Base-by-base conservation (phyloP, 805 yeast species). In the Cyberlindnera petersonii region DNA sequence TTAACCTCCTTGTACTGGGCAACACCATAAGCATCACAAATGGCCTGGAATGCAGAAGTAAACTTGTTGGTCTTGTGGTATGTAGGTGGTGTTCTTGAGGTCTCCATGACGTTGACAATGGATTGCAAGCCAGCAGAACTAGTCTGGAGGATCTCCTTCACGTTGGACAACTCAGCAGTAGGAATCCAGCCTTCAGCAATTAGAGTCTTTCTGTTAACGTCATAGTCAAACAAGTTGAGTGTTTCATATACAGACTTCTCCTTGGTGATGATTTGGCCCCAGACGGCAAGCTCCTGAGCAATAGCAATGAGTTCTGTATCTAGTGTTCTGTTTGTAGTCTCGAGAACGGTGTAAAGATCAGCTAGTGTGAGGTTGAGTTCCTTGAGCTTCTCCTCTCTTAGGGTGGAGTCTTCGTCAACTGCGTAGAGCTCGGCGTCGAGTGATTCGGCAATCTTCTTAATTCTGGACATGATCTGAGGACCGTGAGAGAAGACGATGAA, bases 121-220 rank as follows among this genome's bases (percentile, higher is more conserved):
- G 76, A 71, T 44, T 67, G 68, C 14, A 60, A 26, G 76, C 74
- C 95, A 85, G 82, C 67, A 16, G 40, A 37, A 78, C 86, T 23
- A 79, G 85, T 36, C 76, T 82, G 33, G 77, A 69, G 56, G 80
- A 80, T 54, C 77, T 73, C 58, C 87, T 71, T 30, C 74, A 73
- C 39, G 72, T 63, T 52, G 10, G 71, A 69, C 29, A 91, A 64
- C 45, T 88, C 96, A 46, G 76, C 77, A 18, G 81, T 71, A 30
- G 99, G 98, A 24, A 88, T 69, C 99, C 99, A 93, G 24, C 98
- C 98, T 67, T 93, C 98, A 16, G 95, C 96, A 39, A 91, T 78
- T 47, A 93, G 69, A 26, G 30, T 83, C 69, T 55, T 78, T 86
- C 64, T 87, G 93, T 63, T 86, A 79, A 58, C 63, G 58, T 84